Evolutionary conservation across 306 rosid genomes (phyloP).

Genomic region (Sesbania bispinosa): DNA sequence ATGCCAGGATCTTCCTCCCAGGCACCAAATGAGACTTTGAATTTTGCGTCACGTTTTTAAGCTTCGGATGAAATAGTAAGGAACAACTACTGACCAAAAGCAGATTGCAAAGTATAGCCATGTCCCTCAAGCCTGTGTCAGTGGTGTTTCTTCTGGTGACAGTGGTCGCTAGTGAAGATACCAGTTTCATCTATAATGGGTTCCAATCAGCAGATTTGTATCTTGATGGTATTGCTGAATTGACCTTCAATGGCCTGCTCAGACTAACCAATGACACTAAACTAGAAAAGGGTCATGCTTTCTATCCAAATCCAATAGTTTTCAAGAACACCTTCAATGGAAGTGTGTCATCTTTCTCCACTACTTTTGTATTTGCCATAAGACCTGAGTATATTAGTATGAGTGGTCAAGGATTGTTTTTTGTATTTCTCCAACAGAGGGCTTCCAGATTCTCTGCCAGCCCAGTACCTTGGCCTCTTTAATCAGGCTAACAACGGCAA

Average conservation of each 20-base stretch:
- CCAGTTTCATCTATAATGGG: slow-evolving; percentile 43
- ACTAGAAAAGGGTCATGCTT: slow-evolving; percentile 47
- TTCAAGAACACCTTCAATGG: slow-evolving; percentile 35
- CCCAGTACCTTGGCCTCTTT: slow-evolving; percentile 53
- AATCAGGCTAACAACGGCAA: slow-evolving; percentile 37
- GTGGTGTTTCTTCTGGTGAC: slow-evolving; percentile 18
- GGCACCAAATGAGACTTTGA: no score
- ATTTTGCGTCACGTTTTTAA: no score
- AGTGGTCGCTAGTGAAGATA: slow-evolving; percentile 18
- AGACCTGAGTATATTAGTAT: slow-evolving; percentile 22
- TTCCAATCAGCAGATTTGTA: slow-evolving; percentile 32
- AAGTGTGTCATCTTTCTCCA: slow-evolving; percentile 42
- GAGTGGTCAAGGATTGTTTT: slow-evolving; percentile 56
- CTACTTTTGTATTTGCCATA: slow-evolving; percentile 54
- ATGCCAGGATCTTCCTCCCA: no score
- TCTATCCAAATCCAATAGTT: slow-evolving; percentile 37
- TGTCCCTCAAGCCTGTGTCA: slow-evolving; percentile 24
- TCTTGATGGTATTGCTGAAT: slow-evolving; percentile 43
- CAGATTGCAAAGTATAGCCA: neutral
- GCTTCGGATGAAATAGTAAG: neutral
- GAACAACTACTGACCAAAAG: neutral
- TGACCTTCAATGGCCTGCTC: slow-evolving; percentile 40
- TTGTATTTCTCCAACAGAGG: slow-evolving; percentile 47
- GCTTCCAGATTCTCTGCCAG: slow-evolving; percentile 30
- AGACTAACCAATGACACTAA: slow-evolving; percentile 44